Percentiles rank a stretch among this genome's conserved stretches.
phyloP scores from a whole-genome alignment of 1,284 basidiomycete genomes.

The Entoloma clypeatum region DNA sequence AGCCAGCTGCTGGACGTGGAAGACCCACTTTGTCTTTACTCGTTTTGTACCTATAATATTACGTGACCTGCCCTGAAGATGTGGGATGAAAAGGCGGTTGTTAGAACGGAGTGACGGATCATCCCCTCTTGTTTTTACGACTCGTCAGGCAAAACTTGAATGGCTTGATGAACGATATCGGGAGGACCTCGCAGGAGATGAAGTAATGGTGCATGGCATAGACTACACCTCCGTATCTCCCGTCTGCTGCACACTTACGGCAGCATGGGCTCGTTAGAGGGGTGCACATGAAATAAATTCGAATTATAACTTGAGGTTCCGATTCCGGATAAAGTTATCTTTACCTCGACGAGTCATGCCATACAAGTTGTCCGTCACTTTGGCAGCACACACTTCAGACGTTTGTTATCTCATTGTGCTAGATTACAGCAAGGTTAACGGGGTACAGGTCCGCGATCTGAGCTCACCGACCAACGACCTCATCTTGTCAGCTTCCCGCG shows the following conservation, averaged over 20 bases:
- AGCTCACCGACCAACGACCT: conserved; percentile 65
- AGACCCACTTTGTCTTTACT: too few species aligned
- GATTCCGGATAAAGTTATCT: conserved; percentile 13
- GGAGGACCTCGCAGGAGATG: conserved; percentile 85
- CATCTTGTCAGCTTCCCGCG: conserved; percentile 85
- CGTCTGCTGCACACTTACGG: conserved; percentile 49
- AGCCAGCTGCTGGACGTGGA: background rate
- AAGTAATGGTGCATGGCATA: conserved; percentile 85
- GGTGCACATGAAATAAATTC: conserved; percentile 87
- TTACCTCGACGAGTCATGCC: conserved; percentile 47
- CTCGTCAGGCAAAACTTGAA: conserved; percentile 17
- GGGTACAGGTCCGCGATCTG: conserved; percentile 68
- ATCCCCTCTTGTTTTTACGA: conserved; percentile 20
- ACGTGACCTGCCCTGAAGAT: conserved; percentile 19
- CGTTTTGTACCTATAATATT: conserved; percentile 6
- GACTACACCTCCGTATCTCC: conserved; percentile 84
- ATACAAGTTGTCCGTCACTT: conserved; percentile 81
- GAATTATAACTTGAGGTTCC: too few species aligned
- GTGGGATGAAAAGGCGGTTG: conserved; percentile 5
- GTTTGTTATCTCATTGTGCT: conserved; percentile 42
- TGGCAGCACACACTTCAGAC: conserved; percentile 69
- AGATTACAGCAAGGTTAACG: conserved; percentile 16
- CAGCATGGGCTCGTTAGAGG: conserved; percentile 75
- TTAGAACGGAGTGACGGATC: background rate
- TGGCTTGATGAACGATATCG: conserved; percentile 46